Conservation (phyloP, 352 stramenopile genomes). For the Globisporangium middletonii region DNA sequence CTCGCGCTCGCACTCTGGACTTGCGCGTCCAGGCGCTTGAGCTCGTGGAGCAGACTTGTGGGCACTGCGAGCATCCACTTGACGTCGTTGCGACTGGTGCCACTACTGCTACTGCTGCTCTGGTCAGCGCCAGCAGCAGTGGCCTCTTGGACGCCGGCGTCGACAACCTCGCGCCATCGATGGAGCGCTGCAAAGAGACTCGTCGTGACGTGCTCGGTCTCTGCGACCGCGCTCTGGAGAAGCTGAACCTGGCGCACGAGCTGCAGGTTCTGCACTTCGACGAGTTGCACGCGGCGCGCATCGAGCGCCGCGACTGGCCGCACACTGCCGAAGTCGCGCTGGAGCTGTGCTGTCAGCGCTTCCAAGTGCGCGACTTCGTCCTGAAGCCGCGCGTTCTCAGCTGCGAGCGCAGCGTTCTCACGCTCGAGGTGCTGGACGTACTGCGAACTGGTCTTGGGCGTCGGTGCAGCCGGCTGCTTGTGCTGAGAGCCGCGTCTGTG, state of each 20-base stretch:
- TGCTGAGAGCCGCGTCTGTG: too few species aligned
- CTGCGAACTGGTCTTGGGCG: too few species aligned
- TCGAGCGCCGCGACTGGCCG: conserved; percentile 16
- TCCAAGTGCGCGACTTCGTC: conserved; percentile 48
- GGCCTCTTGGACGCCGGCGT: conserved; percentile 37
- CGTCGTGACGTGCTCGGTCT: conserved; percentile 27
- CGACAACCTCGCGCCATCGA: conserved; percentile 35
- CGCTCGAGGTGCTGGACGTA: conserved; percentile 21
- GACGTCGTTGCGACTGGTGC: conserved; percentile 7
- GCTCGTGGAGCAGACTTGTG: conserved; percentile 25
- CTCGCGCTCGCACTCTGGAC: conserved; percentile 16
- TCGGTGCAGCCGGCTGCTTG: conserved; percentile 15
- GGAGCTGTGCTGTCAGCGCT: conserved; percentile 25
- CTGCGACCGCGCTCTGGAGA: conserved; percentile 30
- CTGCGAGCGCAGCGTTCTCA: conserved; percentile 26
- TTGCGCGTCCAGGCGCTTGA: conserved; percentile 26
- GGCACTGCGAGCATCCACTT: conserved; percentile 44
- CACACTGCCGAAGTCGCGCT: conserved; percentile 19
- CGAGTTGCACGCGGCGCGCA: conserved; percentile 25
- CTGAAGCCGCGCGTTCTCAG: conserved; percentile 37
- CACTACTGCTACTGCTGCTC: conserved; percentile 1
- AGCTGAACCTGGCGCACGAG: conserved; percentile 45
- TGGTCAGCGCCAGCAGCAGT: conserved; percentile 32
- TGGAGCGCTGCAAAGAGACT: conserved; percentile 29
- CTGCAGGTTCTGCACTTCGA: conserved; percentile 60